Conservation (phyloP, 1,284 basidiomycete species). For the Heterobasidion annosum region DNA sequence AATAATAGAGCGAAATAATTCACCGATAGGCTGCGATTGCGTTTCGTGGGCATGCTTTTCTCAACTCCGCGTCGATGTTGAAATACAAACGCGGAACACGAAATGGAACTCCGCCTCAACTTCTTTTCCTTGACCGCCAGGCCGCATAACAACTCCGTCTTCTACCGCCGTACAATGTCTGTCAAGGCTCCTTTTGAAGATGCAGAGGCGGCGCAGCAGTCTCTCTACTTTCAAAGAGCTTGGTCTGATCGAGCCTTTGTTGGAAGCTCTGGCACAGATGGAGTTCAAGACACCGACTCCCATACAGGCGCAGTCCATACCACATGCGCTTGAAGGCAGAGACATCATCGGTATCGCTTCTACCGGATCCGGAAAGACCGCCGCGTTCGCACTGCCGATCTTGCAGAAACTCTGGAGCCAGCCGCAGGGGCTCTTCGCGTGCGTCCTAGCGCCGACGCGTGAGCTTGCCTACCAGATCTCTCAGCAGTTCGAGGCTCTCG, state of each 20-base stretch:
- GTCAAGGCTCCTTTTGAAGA: too few relatives aligned
- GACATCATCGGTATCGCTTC: constrained; percentile 98
- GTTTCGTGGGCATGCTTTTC: too few relatives aligned
- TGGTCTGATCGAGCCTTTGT: constrained; percentile 85
- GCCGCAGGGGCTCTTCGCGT: constrained; percentile 89
- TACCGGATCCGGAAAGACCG: constrained; percentile 97
- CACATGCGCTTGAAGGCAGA: constrained; percentile 81
- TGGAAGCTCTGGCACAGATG: constrained; percentile 79
- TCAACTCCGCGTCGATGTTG: too few relatives aligned
- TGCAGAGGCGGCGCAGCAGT: constrained; percentile 40
- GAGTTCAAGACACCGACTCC: constrained; percentile 86
- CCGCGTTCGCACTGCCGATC: constrained; percentile 94
- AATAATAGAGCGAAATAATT: too few relatives aligned
- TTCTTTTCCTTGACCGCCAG: too few relatives aligned
- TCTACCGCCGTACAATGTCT: too few relatives aligned
- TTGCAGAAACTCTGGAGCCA: constrained; percentile 96
- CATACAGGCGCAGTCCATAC: constrained; percentile 88
- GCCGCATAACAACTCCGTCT: too few relatives aligned
- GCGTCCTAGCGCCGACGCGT: constrained; percentile 91
- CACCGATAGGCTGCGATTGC: too few relatives aligned
- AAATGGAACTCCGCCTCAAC: too few relatives aligned
- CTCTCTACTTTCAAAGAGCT: constrained; percentile 57
- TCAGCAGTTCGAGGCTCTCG: constrained; percentile 91
- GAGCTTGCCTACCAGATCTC: constrained; percentile 99
- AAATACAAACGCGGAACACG: too few relatives aligned